Evolutionary conservation across 108 stramenopile genomes (phyloP), one percentile per base, ranked within the genome.

Genomic region (Cylindrotheca closterium): DNA sequence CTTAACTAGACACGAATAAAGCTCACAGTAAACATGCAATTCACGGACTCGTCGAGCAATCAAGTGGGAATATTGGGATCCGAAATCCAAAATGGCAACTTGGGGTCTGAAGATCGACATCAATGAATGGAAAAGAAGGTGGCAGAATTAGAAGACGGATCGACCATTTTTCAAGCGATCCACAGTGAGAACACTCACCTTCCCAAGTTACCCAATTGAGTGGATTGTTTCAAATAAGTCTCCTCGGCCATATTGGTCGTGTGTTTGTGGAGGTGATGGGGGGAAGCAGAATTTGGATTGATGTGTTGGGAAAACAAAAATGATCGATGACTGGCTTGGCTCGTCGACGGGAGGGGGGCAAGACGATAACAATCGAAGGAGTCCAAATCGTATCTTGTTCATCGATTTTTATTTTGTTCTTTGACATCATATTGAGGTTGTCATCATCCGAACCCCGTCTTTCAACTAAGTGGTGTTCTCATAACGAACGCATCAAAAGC

Each of bases 31-130:
- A 26, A 98, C 94, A 71, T 94, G 79, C 52, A 96, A 59, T 68
- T 93, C 97, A n/a, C 99, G 92, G 24, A 99, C 94, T 10, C 98
- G 84, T 53, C 98, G 85, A 19, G 97, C 99, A 70, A 99, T 99
- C 49, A 99, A 82, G 75, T 99, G 98, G 56, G 91, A 92, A 82
- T 98, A 98, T 68, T 99, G 99, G 25, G 93, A 93, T 19, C 99
- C 99, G 70, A 98, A 99, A 81, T 99, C 99, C 52, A 99, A 79
- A 63, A 99, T 98, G 8, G 96, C 95, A 24, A 99, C 85, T 81
- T 98, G 96, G 21, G 92, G 91, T 0, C 91, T 87, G 48, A 31
- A 31, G 27, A 27, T 12, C 1, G 30, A n/a, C n/a, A n/a, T n/a
- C n/a, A n/a, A 21, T 30, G 42, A 12, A 58, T 32, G 50, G 18